Percentiles rank a stretch among this genome's conserved stretches.
These are phyloP conservation scores for Penicillium sp. DNA, from an alignment of 2,329 filamentous ascomycete species.

Conservation along the genomic window DNA sequence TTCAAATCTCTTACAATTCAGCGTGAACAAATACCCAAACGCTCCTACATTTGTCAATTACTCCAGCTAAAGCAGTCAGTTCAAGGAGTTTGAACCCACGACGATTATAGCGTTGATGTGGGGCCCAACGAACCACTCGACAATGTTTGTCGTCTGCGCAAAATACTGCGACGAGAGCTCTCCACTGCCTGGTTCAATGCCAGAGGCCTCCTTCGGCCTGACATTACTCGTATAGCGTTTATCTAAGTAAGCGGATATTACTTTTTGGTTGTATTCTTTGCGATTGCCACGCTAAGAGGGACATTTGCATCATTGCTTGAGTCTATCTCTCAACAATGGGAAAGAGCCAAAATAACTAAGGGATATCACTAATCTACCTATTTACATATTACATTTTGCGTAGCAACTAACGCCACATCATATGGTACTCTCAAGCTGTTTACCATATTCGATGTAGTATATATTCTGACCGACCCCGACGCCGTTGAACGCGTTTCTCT, in stretches of 20 bases:
- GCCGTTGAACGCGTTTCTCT: background rate
- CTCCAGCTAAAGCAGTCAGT: background rate
- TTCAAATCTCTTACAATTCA: background rate
- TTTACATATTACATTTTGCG: background rate
- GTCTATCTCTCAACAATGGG: background rate
- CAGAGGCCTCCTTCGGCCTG: background rate
- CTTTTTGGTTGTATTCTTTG: background rate
- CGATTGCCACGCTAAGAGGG: background rate
- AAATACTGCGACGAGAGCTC: background rate
- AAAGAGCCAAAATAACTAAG: background rate
- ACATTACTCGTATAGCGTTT: background rate
- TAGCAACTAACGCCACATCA: background rate
- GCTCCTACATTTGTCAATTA: background rate
- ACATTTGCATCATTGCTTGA: background rate
- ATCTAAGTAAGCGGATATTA: background rate
- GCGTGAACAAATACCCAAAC: background rate
- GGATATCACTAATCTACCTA: background rate
- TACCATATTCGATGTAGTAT: background rate
- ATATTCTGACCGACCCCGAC: background rate
- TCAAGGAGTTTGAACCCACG: background rate
- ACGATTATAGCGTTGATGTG: background rate
- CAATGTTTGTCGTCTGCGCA: background rate
- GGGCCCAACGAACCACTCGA: background rate
- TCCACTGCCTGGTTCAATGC: background rate
- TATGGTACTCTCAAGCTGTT: background rate